Evolutionary conservation across 1,284 basidiomycete species (phyloP).

Genomic region (Neotropicomus parvogracilis): DNA sequence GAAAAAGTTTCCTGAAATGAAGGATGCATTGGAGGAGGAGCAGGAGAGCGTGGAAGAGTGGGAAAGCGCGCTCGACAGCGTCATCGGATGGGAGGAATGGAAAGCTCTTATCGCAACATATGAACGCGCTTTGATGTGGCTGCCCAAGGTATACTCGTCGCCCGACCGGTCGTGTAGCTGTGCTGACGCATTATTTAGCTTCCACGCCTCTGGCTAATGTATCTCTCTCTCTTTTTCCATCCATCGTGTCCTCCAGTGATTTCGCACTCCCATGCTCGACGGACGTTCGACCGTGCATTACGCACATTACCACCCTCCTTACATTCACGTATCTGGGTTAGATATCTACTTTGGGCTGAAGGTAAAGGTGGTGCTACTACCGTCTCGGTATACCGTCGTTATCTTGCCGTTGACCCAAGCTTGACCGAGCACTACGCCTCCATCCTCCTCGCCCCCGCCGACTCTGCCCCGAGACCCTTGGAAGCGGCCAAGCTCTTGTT

Average conservation of each 20-base stretch:
- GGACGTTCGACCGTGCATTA: constrained; percentile 92
- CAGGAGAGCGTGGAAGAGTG: constrained; percentile 74
- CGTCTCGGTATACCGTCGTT: constrained; percentile 87
- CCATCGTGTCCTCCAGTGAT: constrained; percentile 84
- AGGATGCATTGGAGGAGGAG: constrained; percentile 84
- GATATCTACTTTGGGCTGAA: constrained; percentile 95
- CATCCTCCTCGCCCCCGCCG: constrained; percentile 66
- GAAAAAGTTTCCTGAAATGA: constrained; percentile 87
- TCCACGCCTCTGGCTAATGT: constrained; percentile 92
- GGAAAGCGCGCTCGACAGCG: constrained; percentile 81
- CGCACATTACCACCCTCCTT: constrained; percentile 91
- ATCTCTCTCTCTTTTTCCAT: constrained; percentile 88
- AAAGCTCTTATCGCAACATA: constrained; percentile 82
- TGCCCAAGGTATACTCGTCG: constrained; percentile 68
- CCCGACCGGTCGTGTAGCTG: constrained; percentile 3
- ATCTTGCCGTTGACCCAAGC: constrained; percentile 81
- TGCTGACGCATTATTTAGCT: constrained; percentile 50
- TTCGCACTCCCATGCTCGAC: constrained; percentile 86
- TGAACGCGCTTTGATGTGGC: constrained; percentile 92
- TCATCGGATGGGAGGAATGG: constrained; percentile 96
- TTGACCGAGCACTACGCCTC: constrained; percentile 84
- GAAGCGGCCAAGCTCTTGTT: constrained; percentile 93
- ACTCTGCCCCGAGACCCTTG: constrained; percentile 74
- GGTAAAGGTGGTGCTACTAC: constrained; percentile 79
- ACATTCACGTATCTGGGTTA: constrained; percentile 92